These are phyloP conservation scores for Cystobasidium sp. DNA, from an alignment of 1,284 basidiomycete genomes.

Conservation along the genomic window DNA sequence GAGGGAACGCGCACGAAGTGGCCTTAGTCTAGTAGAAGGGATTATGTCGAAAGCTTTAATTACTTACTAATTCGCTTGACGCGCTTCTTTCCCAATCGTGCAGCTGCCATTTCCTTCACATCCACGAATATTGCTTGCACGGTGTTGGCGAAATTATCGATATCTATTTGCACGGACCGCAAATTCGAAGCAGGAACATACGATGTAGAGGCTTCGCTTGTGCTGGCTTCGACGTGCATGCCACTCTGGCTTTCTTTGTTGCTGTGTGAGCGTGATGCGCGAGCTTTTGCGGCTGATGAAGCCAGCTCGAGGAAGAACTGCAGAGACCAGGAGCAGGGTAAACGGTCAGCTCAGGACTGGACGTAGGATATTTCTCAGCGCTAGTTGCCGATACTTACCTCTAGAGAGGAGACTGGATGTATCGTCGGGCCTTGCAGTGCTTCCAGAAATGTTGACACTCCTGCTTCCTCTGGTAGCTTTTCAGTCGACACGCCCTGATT, in stretches of 20 bases:
- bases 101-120: conserved; percentile 28
- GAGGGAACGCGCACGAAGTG: not conserved
- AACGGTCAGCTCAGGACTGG: not conserved
- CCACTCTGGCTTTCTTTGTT: not conserved
- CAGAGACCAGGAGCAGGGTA: not conserved
- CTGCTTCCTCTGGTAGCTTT: conserved; percentile 27
- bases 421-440: conserved; percentile 15
- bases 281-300: conserved; percentile 13
- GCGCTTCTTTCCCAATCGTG: conserved; percentile 9
- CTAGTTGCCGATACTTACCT: conserved; percentile 6
- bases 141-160: conserved; percentile 10
- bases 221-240: not conserved
- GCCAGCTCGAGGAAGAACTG: conserved; percentile 43
- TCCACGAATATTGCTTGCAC: conserved; percentile 20
- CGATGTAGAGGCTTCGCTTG: not conserved
- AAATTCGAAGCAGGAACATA: not conserved
- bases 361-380: not conserved
- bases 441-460: conserved; percentile 24
- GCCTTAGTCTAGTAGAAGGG: not conserved
- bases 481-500: conserved; percentile 35
- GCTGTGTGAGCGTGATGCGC: not conserved
- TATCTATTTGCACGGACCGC: not conserved
- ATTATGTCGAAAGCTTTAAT: not conserved
- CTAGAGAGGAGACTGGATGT: conserved; percentile 6
- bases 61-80: conserved; percentile 9